Evolutionary conservation across 306 rosid genomes (phyloP).

Genomic region (Castanospermum australe): DNA sequence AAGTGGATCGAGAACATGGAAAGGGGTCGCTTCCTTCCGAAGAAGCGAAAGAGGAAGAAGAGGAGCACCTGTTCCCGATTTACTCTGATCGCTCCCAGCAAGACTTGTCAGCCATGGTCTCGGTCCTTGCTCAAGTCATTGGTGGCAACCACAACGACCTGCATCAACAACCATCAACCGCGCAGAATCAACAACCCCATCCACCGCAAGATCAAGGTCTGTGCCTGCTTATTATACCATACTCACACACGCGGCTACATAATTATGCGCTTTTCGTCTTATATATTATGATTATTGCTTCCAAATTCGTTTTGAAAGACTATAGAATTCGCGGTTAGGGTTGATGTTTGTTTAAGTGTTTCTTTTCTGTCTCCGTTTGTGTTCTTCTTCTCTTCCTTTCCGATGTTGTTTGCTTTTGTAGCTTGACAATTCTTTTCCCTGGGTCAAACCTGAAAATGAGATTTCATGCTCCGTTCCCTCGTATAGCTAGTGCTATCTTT

Average conservation of each 20-base stretch:
- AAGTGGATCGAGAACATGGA: constrained; percentile 54
- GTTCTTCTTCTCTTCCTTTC: neutral
- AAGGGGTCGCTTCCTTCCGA: constrained; percentile 50
- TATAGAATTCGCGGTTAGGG: neutral
- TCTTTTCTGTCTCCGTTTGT: neutral
- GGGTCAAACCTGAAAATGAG: neutral
- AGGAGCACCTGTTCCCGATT: constrained; percentile 43
- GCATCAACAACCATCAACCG: constrained; percentile 10
- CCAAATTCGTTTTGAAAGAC: neutral
- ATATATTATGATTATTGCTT: neutral
- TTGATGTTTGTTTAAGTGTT: neutral
- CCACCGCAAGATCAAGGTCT: constrained; percentile 45
- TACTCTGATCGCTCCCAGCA: constrained; percentile 62
- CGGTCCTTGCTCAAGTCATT: constrained; percentile 64
- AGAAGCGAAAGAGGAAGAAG: constrained; percentile 48
- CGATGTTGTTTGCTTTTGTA: too few relatives aligned
- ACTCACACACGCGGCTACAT: neutral
- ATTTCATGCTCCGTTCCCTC: neutral
- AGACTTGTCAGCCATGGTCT: constrained; percentile 63
- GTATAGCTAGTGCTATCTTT: neutral
- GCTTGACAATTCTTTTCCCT: too few relatives aligned
- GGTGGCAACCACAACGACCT: constrained; percentile 19
- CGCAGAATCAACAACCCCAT: constrained; percentile 18
- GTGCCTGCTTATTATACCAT: neutral
- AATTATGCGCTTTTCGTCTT: neutral